Base-by-base conservation (phyloP, 257 asterid genomes). In the Coffea eugenioides region DNA sequence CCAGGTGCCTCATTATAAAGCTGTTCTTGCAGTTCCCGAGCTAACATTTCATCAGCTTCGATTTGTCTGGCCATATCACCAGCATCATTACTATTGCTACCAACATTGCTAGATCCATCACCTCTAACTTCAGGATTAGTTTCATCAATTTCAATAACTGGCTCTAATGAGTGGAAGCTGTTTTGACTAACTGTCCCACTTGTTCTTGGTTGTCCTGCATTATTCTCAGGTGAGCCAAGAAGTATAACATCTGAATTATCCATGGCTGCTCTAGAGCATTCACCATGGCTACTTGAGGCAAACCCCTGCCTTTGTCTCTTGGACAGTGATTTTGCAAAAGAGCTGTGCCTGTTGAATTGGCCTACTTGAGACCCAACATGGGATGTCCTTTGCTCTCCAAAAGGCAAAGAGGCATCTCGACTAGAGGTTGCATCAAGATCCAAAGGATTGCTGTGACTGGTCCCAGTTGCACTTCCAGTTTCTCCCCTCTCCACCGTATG, bases 1-100 rank as follows among this genome's bases (percentile, higher is more conserved):
- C 79, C 84, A 71, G 93, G 92, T 54, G 43, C 69, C 87, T 95
- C 99, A 82, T 81, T 92, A 79, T 93, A 95, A 75, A 93, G 77
- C 78, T 95, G 98, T 75, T 95, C 96, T 88, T 95, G 99, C 77
- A 95, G 97, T 78, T 95, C 98, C 79, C 89, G 94, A 80, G 99
- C 99, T 81, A 95, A 82, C 78, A 80, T 88, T 83, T 92, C 99
- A 85, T 93, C 99, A 23, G 97, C 95, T 88, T 93, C 99, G 81
- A 95, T 78, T 87, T 95, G 99, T 78, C 90, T 88, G 8, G 90
- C 88, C 88, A 87, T 90, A 83, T 83, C 90, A 74, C 78, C 88
- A 77, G 85, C 88, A 56, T 79, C 88, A 57, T 46, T 68, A 49
- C 46, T 43, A 65, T 75, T 71, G 82, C 75, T 45, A 80, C 74